Conservation (phyloP, 2,329 filamentous ascomycete genomes). For the Penicillium sp. region DNA sequence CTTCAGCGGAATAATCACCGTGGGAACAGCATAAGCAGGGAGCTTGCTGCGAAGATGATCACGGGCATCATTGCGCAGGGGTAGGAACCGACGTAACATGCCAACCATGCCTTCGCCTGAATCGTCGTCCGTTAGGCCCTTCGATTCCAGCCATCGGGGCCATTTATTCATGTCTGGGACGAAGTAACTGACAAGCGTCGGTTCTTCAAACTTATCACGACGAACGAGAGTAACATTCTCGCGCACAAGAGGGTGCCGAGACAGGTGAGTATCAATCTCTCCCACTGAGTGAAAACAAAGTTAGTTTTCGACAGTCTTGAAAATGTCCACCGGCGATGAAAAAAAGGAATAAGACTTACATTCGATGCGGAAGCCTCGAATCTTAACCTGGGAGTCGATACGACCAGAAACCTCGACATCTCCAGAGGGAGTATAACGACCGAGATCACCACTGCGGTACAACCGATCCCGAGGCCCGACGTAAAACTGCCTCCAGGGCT, state of each 20-base stretch:
- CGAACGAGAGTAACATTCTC: conserved; percentile 83
- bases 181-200: conserved; percentile 80
- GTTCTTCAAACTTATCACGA: conserved; percentile 78
- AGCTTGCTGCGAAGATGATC: conserved; percentile 67
- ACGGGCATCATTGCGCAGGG: conserved; percentile 54
- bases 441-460: conserved; percentile 83
- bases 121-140: conserved; percentile 48
- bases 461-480: conserved; percentile 77
- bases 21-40: conserved; percentile 69
- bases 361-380: conserved; percentile 92
- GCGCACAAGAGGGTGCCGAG: conserved; percentile 65
- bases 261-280: conserved; percentile 83
- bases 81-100: conserved; percentile 56
- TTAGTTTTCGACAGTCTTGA: neutral
- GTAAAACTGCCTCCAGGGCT: conserved; percentile 74
- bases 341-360: conserved; percentile 19
- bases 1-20: conserved; percentile 65
- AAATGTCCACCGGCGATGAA: neutral
- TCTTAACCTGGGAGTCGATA: conserved; percentile 87
- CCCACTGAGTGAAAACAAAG: conserved; percentile 44
- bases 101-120: conserved; percentile 48
- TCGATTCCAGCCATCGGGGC: conserved; percentile 58
- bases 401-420: conserved; percentile 74
- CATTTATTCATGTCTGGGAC: conserved; percentile 75
- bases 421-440: conserved; percentile 63